Percentiles rank a stretch among this genome's conserved stretches.
Conservation (phyloP, 2,329 filamentous ascomycete genomes). For the Phaeosphaeria sp. region DNA sequence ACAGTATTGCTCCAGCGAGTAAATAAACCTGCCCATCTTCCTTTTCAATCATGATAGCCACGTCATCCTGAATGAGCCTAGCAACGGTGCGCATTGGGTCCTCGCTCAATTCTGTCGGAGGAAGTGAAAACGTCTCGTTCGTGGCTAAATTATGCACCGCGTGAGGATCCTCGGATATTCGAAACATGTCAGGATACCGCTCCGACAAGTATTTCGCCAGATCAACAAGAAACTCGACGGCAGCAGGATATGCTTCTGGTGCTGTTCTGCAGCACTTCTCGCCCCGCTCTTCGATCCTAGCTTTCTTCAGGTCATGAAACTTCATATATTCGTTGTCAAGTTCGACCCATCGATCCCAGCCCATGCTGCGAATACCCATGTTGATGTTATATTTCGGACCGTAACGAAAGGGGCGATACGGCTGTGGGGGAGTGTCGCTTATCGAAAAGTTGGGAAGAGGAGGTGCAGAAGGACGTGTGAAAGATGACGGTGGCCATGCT, state of each 20-base stretch:
- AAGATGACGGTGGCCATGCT: slow-evolving; percentile 66
- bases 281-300: slow-evolving; percentile 71
- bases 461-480: slow-evolving; percentile 64
- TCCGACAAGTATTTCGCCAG: slow-evolving; percentile 73
- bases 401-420: slow-evolving; percentile 79
- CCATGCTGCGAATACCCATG: slow-evolving; percentile 76
- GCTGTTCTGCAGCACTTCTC: slow-evolving; percentile 63
- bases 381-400: slow-evolving; percentile 79
- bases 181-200: slow-evolving; percentile 76
- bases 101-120: slow-evolving; percentile 73
- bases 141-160: slow-evolving; percentile 77
- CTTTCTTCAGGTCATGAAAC: slow-evolving; percentile 75
- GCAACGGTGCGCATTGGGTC: slow-evolving; percentile 75
- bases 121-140: slow-evolving; percentile 70
- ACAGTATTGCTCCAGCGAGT: slow-evolving; percentile 75
- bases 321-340: slow-evolving; percentile 79
- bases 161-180: slow-evolving; percentile 58
- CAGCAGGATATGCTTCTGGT: slow-evolving; percentile 73
- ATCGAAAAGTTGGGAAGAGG: slow-evolving; percentile 75
- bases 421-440: slow-evolving; percentile 72
- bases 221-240: slow-evolving; percentile 78
- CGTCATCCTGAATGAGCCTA: slow-evolving; percentile 79
- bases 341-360: slow-evolving; percentile 81
- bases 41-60: slow-evolving; percentile 82
- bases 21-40: slow-evolving; percentile 82